Evolutionary conservation across 805 yeast species (phyloP).

Genomic region (Komagataella mondaviorum): DNA sequence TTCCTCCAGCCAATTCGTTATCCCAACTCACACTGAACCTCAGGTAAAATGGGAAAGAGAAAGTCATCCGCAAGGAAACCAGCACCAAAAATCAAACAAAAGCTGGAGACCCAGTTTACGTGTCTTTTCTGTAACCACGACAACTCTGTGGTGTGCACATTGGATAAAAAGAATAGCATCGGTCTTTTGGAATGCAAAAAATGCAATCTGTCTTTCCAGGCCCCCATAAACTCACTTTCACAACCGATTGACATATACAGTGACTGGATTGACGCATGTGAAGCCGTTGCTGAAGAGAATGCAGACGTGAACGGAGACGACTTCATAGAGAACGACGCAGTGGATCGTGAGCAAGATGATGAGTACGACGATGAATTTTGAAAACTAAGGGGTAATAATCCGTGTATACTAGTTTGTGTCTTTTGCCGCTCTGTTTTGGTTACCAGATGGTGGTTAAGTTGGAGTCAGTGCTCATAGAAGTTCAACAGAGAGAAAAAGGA

Average conservation of each 20-base stretch:
- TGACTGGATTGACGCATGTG: conserved; percentile 97
- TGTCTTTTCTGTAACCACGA: conserved; percentile 96
- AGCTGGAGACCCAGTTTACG: conserved; percentile 69
- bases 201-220: conserved; percentile 89
- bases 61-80: conserved; percentile 80
- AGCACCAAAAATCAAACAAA: conserved; percentile 62
- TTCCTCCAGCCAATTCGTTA: not conserved
- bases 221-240: conserved; percentile 68
- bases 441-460: not conserved
- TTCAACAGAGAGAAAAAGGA: not conserved
- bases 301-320: conserved; percentile 5
- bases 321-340: conserved; percentile 20
- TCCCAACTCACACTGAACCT: not conserved
- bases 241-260: conserved; percentile 93
- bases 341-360: conserved; percentile 13
- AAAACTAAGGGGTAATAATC: not conserved
- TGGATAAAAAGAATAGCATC: conserved; percentile 76
- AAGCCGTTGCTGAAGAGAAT: conserved; percentile 65
- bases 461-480: not conserved
- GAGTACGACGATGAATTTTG: conserved; percentile 8
- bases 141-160: conserved; percentile 72
- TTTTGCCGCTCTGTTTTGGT: not conserved
- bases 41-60: conserved; percentile 28
- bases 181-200: conserved; percentile 84
- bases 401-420: not conserved